Evolutionary conservation across 495 filamentous ascomycete species (phyloP), one percentile per base, ranked within the genome.

Genomic region (Entonaema liquescens): DNA sequence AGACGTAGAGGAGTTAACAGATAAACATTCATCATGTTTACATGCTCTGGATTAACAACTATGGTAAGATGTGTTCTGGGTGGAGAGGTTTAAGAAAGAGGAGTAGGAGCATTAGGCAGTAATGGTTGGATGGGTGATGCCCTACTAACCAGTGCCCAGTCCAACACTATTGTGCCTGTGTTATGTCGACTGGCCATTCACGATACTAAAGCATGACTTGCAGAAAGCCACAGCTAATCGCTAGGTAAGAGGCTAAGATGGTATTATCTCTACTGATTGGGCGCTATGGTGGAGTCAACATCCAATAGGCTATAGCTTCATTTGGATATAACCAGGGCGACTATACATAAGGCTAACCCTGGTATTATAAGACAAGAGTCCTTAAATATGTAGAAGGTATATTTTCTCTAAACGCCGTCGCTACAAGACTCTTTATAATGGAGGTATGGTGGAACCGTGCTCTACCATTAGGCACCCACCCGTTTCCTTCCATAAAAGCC

Each of bases 391-490:
- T 47, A 44, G 17, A 23, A 47, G 53, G 44, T 64, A 64, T 56
- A 58, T 60, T 61, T 61, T 71, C 64, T 62, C 56, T 52, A 26
- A 67, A 72, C 69, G 70, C 70, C 65, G n/a, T 65, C 72, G 72
- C 64, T 65, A 56, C 59, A 65, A 68, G 57, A 61, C 53, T 60
- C 59, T 65, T 67, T 50, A 62, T 36, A 58, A 52, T 31, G 36
- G 33, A 66, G 58, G 60, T 35, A 47, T 54, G 59, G 58, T 35
- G 56, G 56, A 72, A 61, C 54, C 59, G 47, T 36, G 42, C 31
- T 61, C 33, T 36, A 42, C 55, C 56, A 40, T 49, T 61, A 70
- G 59, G 62, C 65, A 68, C 12, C 72, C 50, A 57, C 5, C 26
- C 42, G 29, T 40, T 5, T 17, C 38, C 52, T 29, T 17, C 25